Evolutionary conservation across 306 rosid species (phyloP).

Genomic region (Begonia fuchsioides): DNA sequence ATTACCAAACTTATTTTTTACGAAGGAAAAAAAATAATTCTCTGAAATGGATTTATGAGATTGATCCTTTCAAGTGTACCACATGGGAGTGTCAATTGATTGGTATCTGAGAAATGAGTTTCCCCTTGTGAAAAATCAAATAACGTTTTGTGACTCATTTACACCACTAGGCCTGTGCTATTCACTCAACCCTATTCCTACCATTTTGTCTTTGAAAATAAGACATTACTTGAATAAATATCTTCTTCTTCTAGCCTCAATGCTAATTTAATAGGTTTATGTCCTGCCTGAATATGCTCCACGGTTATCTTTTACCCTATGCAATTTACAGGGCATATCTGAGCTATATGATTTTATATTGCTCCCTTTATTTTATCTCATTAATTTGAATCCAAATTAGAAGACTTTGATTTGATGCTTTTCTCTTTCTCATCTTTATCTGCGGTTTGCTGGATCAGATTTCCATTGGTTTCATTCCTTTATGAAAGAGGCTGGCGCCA

Average conservation of each 20-base stretch:
- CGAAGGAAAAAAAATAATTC: background rate
- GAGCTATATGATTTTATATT: background rate
- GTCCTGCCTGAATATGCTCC: background rate
- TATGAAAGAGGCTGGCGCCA: slow-evolving; percentile 99
- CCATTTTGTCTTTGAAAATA: too few species aligned
- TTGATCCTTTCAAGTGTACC: background rate
- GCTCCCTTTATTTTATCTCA: background rate
- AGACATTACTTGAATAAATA: too few species aligned
- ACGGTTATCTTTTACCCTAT: background rate
- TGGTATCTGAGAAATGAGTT: background rate
- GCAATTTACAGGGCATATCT: background rate
- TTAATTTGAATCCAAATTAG: background rate
- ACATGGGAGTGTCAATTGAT: background rate
- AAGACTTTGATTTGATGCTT: slow-evolving; percentile 2
- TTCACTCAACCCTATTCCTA: too few species aligned
- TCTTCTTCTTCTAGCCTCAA: too few species aligned
- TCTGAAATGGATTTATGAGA: background rate
- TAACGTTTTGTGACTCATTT: too few species aligned
- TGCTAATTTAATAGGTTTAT: background rate
- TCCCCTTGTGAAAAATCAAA: background rate
- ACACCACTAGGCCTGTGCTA: too few species aligned
- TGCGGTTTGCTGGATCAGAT: slow-evolving; percentile 39
- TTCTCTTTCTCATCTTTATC: slow-evolving; percentile 8
- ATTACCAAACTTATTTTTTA: background rate
- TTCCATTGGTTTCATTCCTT: slow-evolving; percentile 58